Evolutionary conservation across 495 filamentous ascomycete genomes (phyloP).

Genomic region (Endocarpon pusillum): DNA sequence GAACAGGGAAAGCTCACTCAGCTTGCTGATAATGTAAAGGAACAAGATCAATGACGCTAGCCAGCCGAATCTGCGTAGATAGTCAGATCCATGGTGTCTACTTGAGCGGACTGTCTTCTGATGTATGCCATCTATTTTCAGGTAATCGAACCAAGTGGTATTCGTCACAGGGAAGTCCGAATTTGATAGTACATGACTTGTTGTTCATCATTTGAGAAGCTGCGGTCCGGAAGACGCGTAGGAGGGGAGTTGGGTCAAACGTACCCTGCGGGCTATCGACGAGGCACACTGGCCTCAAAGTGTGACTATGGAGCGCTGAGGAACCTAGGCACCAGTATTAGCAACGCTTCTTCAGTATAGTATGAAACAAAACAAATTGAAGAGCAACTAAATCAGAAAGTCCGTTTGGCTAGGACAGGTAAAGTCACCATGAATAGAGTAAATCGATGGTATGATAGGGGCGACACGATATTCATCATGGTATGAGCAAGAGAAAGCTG

Average conservation of each 20-base stretch:
- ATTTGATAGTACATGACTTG: slow-evolving; percentile 49
- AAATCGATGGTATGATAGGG: slow-evolving; percentile 66
- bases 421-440: slow-evolving; percentile 74
- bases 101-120: neutral
- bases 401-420: slow-evolving; percentile 90
- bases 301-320: too few relatives aligned
- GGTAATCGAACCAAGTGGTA: slow-evolving; percentile 35
- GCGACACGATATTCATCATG: slow-evolving; percentile 86
- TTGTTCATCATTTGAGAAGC: slow-evolving; percentile 40
- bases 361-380: slow-evolving; percentile 7
- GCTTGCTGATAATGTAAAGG: too few relatives aligned
- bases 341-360: slow-evolving; percentile 10
- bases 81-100: too few relatives aligned
- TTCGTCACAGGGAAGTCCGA: slow-evolving; percentile 35
- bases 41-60: too few relatives aligned
- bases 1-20: neutral
- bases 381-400: slow-evolving; percentile 40
- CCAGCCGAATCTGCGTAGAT: too few relatives aligned
- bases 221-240: too few relatives aligned
- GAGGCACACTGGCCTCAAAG: too few relatives aligned
- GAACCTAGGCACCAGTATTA: slow-evolving; percentile 10
- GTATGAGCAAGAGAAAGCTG: slow-evolving; percentile 13
- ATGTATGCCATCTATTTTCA: slow-evolving; percentile 10
- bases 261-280: too few relatives aligned
- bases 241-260: too few relatives aligned